Evolutionary conservation across 2,329 filamentous ascomycete genomes (phyloP), one percentile per base, ranked within the genome.

Genomic region (Epichloe gansuensis): DNA sequence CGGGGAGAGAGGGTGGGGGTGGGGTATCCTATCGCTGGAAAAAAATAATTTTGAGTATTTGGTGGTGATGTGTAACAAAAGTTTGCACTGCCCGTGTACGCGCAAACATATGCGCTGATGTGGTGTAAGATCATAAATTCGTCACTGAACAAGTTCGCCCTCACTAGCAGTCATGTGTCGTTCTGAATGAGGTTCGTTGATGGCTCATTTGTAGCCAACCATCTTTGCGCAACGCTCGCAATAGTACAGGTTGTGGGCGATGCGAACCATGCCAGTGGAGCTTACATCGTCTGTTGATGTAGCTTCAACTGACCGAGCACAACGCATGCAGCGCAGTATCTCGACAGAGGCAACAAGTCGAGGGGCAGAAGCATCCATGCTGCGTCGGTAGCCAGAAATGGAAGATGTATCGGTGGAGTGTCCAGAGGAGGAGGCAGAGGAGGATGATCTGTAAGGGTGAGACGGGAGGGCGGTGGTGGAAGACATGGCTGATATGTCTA

Each of bases 171-270:
- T 15, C 7, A 27, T 43, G 41, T 8, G 41, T 43, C 41, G 41
- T 43, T 23, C 5, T 11, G 31, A 9, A 11, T 31, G 31, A 31
- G 31, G 31, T 31, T 31, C 31, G 8, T 31, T 31, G 31, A 11
- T 31, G 31, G 39, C 43, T 76, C 74, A 82, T 63, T 75, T 78
- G 66, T 82, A 84, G 59, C 80, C 81, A 35, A 81, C 77, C 63
- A 80, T 77, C 62, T 74, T 77, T 54, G 81, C 81, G 63, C 81
- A 84, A 38, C 78, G 73, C 54, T 76, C 72, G 67, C 81, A 84
- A 66, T 84, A 84, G 69, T 83, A 83, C 55, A 83, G 75, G 64
- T 81, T 81, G 64, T 78, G 76, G 2, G 79, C 78, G 55, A 84
- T 80, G 60, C 76, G 74, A 13, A 84, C 75, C 80, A 84, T 84